phyloP scores from a whole-genome alignment of 331 rosid genomes.

The Cucumis variabilis region DNA sequence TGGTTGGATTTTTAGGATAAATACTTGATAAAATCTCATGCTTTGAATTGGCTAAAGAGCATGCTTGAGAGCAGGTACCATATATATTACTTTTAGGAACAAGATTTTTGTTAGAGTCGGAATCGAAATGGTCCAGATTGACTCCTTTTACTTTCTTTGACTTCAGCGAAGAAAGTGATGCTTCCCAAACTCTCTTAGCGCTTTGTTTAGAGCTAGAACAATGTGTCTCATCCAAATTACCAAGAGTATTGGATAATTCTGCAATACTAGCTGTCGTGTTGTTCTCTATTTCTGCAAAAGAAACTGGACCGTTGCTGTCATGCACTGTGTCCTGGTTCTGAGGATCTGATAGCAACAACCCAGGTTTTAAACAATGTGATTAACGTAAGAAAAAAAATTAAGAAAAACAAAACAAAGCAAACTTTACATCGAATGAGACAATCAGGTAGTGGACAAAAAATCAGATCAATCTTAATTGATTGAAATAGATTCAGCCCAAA shows the following conservation, averaged over 20 bases:
- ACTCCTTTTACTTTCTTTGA: constrained; percentile 91
- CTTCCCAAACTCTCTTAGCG: constrained; percentile 77
- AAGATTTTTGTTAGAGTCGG: constrained; percentile 50
- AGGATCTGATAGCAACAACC: constrained; percentile 38
- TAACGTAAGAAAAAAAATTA: neutral
- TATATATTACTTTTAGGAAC: constrained; percentile 45
- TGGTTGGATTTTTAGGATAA: constrained; percentile 41
- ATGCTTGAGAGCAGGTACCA: constrained; percentile 46
- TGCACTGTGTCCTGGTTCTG: constrained; percentile 39
- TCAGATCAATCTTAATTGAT: neutral
- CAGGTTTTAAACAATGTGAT: neutral
- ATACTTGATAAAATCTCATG: constrained; percentile 35
- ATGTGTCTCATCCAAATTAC: constrained; percentile 40
- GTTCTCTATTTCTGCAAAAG: constrained; percentile 40
- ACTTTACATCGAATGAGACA: neutral
- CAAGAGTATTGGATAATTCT: constrained; percentile 41
- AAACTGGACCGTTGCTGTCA: constrained; percentile 38
- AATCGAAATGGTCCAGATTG: constrained; percentile 52
- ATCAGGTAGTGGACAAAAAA: neutral
- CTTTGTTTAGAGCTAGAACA: constrained; percentile 58
- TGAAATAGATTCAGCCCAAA: constrained; percentile 7
- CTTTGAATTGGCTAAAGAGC: constrained; percentile 44
- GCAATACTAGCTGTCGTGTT: constrained; percentile 35
- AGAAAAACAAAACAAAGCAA: neutral
- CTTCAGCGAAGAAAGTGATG: constrained; percentile 84